Evolutionary conservation across 495 filamentous ascomycete species (phyloP).

Genomic region (Niebla homalea): DNA sequence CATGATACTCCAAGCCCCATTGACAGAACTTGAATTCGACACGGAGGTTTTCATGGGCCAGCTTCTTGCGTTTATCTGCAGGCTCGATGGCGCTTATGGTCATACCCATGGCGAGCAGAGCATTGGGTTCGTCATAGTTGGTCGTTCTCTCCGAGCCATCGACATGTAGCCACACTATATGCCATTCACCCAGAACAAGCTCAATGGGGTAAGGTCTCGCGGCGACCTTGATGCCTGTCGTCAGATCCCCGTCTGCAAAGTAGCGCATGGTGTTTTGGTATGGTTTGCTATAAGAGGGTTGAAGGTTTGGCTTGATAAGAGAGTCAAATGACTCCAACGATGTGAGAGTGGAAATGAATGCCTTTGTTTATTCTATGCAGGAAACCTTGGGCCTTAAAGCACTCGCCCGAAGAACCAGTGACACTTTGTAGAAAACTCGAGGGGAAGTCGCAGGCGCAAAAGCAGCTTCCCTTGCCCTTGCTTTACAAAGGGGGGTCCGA

Average conservation of each 20-base stretch:
- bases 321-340: no score
- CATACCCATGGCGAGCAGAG: slow-evolving; percentile 6
- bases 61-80: slow-evolving; percentile 7
- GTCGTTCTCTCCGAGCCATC: slow-evolving; percentile 9
- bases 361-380: no score
- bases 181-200: slow-evolving; percentile 9
- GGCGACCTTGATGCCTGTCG: slow-evolving; percentile 9
- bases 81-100: slow-evolving; percentile 4
- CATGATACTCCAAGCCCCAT: slow-evolving; percentile 14
- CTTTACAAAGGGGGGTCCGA: no score
- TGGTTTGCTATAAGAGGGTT: not conserved
- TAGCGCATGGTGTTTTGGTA: slow-evolving; percentile 12
- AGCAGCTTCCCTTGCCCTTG: no score
- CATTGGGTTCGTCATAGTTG: slow-evolving; percentile 8
- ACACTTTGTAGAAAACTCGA: no score
- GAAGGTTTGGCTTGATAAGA: no score
- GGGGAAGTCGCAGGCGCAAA: no score
- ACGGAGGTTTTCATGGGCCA: slow-evolving; percentile 1
- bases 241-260: slow-evolving; percentile 14
- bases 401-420: no score
- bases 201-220: slow-evolving; percentile 3
- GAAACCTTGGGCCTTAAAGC: no score
- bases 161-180: slow-evolving; percentile 12
- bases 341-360: no score
- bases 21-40: slow-evolving; percentile 13